Evolutionary conservation across 2,329 filamentous ascomycete genomes (phyloP), one percentile per base, ranked within the genome.

Genomic region (Plenodomus biglobosus): DNA sequence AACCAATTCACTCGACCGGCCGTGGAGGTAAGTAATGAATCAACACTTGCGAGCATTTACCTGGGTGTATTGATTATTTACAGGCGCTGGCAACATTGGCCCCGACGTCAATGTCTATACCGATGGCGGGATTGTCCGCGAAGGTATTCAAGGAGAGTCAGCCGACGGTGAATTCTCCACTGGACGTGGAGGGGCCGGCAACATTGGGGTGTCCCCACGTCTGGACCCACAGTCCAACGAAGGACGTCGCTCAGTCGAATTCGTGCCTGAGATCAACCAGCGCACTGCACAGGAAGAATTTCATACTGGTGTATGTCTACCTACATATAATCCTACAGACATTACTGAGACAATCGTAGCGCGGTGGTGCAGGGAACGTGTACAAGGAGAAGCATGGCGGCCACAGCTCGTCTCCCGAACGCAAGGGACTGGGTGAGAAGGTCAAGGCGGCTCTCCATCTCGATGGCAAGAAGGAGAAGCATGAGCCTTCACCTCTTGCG

Each of bases 71-170:
- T 59, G 41, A 63, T 40, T 40, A 30, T 20, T 17, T 40, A 27
- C 51, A 84, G 81, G 81, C 55, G 77, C 80, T 52, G 81, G 80
- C 53, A 84, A 84, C 66, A 83, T 84, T 52, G 76, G 78, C 48
- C 73, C 71, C 27, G 81, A 83, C 59, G 42, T 63, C 22, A 76
- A 71, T 21, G 61, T 74, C 71, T 78, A 78, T 62, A 68, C 69
- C 38, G 75, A 77, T 53, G 75, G 70, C 50, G 69, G 66, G 55
- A 76, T 78, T 50, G 65, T 75, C 35, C 76, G 75, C 61, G 75
- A 78, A 64, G 76, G 75, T 50, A 40, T 68, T 22, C 61, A 68
- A 48, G 74, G 73, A 56, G 67, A 72, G 39, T 66, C 70, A 34
- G 47, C 41, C 13, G 60, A 69, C 38, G 66, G 65, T 18, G 71